Conservation (phyloP, 1,284 basidiomycete genomes). For the Ceratobasidium sp. region DNA sequence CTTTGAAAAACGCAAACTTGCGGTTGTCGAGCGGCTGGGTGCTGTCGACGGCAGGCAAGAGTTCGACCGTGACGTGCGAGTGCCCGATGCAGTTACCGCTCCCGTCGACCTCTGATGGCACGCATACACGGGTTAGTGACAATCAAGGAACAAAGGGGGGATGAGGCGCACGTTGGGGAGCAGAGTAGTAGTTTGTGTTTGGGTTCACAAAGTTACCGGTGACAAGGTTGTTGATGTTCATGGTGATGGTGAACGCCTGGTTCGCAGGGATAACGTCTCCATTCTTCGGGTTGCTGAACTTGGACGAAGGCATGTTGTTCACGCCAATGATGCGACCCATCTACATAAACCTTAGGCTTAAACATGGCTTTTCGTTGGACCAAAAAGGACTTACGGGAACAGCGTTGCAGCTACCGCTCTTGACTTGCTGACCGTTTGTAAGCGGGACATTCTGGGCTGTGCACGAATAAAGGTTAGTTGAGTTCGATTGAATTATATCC, state of each 20-base stretch:
- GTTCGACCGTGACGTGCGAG: constrained; percentile 73
- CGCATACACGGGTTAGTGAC: constrained; percentile 16
- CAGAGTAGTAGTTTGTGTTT: constrained; percentile 55
- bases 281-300: constrained; percentile 52
- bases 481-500: constrained; percentile 8
- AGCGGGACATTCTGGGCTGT: constrained; percentile 52
- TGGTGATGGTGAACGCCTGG: constrained; percentile 53
- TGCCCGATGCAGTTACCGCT: constrained; percentile 58
- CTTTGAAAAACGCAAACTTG: constrained; percentile 72
- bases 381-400: constrained; percentile 60
- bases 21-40: constrained; percentile 65
- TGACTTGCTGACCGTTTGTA: constrained; percentile 51
- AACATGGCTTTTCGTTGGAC: too few species aligned
- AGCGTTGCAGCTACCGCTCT: constrained; percentile 53
- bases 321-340: constrained; percentile 41
- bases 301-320: constrained; percentile 55
- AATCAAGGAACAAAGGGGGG: background rate
- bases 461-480: constrained; percentile 48
- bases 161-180: constrained; percentile 55
- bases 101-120: constrained; percentile 51
- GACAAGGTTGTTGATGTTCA: constrained; percentile 52
- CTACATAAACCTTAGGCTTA: background rate
- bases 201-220: constrained; percentile 54
- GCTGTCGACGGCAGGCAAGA: constrained; percentile 62
- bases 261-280: constrained; percentile 52